Base-by-base conservation (phyloP, 345 rosid species). In the Acer negundo region DNA sequence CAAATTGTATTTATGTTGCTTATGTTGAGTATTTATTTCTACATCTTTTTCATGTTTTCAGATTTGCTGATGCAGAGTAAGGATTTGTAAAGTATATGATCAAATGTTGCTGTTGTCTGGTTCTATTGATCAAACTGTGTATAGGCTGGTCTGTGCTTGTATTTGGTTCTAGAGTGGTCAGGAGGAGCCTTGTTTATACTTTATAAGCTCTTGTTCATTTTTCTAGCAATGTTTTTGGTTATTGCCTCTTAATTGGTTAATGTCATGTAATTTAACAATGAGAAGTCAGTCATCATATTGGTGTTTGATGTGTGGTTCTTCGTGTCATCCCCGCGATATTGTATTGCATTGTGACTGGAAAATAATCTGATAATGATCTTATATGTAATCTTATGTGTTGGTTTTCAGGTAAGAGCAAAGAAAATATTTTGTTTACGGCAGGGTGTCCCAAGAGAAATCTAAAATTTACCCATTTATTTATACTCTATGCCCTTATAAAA, bases 41-140 rank as follows among this genome's bases (percentile, higher is more conserved):
- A 22, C 26, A 42, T 28, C 2, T 26, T 17, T 42, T 69, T 26
- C 22, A 3, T 3, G 19, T 38, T 16, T 35, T 15, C 49, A 83
- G 88, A 59, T 85, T 85, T 75, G 86, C 83, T 0, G 86, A 83
- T 77, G 86, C 83, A 4, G 81, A 82, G 69, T 78, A 40, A 80
- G 72, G 24, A 44, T 72, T 13, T 15, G 19, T 31, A 23, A 28
- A 69, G 13, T 49, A 11, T 2, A 62, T 10, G 15, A 59, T 59
- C 22, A 59, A 58, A 59, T 31, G 63, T 11, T 10, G 17, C 51
- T 10, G 3, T 42, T 59, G 12, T 59, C 26, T 22, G 63, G 63
- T 59, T 59, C 26, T 56, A 9, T 19, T 56, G 16, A 56, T 56
- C 10, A 20, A 20, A 8, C 13, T 20, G 26, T 59, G 63, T 22